Percentiles rank a stretch among this genome's conserved stretches.
Evolutionary conservation across 1,284 basidiomycete genomes (phyloP).

Genomic region (Chalciporus piperatoides): DNA sequence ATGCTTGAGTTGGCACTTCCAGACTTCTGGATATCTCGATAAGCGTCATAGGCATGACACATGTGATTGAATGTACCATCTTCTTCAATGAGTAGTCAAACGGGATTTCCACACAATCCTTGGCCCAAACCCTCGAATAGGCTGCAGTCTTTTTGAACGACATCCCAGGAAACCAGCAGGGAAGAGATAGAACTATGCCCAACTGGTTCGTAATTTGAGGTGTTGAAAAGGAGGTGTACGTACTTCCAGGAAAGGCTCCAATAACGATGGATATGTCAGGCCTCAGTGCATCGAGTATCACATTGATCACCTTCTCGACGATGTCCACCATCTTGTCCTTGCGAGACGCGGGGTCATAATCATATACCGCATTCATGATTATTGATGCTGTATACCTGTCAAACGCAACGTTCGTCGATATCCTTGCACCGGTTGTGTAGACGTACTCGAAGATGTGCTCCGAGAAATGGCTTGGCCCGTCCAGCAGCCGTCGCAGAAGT

Average conservation of each 20-base stretch:
- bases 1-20: conserved; percentile 9
- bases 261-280: conserved; percentile 17
- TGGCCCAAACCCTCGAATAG: conserved; percentile 7
- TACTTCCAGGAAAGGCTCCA: conserved; percentile 18
- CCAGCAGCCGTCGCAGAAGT: conserved; percentile 11
- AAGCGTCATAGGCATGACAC: neutral
- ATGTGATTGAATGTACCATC: conserved; percentile 1
- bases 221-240: neutral
- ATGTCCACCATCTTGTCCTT: conserved; percentile 15
- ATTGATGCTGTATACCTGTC: conserved; percentile 18
- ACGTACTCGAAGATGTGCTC: conserved; percentile 18
- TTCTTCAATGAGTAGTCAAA: conserved; percentile 11
- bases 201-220: neutral
- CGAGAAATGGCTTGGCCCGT: conserved; percentile 1
- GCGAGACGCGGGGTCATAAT: conserved; percentile 19
- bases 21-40: conserved; percentile 5
- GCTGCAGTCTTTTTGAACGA: conserved; percentile 8
- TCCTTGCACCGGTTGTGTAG: neutral
- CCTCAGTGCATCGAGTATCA: conserved; percentile 9
- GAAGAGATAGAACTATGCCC: conserved; percentile 12
- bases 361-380: conserved; percentile 19
- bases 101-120: conserved; percentile 12
- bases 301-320: conserved; percentile 6
- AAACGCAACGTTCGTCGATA: neutral
- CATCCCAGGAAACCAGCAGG: conserved; percentile 21